phyloP scores from a whole-genome alignment of 805 yeast species.

The Cyberlindnera galapagoensis region DNA sequence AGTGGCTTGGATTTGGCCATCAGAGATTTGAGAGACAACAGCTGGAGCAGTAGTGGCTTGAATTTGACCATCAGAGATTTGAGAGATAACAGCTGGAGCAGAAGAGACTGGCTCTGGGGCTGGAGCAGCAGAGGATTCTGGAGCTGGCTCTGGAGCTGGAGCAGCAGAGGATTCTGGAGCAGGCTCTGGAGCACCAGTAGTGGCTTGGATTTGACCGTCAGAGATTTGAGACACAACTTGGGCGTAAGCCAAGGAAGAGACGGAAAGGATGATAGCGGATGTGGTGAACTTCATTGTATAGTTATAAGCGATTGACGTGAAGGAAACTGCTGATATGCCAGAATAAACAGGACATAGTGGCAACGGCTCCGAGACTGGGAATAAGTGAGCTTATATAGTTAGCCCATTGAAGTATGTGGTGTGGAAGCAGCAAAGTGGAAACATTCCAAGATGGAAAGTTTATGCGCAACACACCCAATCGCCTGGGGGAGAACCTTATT shows the following conservation, averaged over 20 bases:
- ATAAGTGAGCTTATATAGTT: too few species aligned
- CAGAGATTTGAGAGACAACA: constrained; percentile 42
- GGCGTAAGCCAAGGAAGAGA: constrained; percentile 24
- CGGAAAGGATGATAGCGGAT: constrained; percentile 9
- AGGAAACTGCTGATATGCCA: too few species aligned
- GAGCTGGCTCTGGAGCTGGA: not conserved
- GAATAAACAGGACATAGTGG: too few species aligned
- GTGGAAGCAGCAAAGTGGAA: too few species aligned
- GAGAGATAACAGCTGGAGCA: constrained; percentile 24
- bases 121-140: constrained; percentile 19
- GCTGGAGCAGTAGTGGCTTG: constrained; percentile 21
- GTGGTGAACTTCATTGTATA: constrained; percentile 18
- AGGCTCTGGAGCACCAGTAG: constrained; percentile 22
- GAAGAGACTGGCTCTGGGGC: constrained; percentile 25
- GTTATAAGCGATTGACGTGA: too few species aligned
- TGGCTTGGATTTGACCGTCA: constrained; percentile 28
- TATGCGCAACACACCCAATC: too few species aligned
- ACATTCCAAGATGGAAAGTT: too few species aligned
- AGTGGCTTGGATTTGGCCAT: constrained; percentile 36
- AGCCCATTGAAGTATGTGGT: too few species aligned
- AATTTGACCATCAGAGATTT: constrained; percentile 38
- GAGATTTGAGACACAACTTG: constrained; percentile 21
- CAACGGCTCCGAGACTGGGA: too few species aligned
- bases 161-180: not conserved
- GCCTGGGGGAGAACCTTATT: too few species aligned